phyloP scores from a whole-genome alignment of 1,284 basidiomycete species.

The Grifola frondosa region DNA sequence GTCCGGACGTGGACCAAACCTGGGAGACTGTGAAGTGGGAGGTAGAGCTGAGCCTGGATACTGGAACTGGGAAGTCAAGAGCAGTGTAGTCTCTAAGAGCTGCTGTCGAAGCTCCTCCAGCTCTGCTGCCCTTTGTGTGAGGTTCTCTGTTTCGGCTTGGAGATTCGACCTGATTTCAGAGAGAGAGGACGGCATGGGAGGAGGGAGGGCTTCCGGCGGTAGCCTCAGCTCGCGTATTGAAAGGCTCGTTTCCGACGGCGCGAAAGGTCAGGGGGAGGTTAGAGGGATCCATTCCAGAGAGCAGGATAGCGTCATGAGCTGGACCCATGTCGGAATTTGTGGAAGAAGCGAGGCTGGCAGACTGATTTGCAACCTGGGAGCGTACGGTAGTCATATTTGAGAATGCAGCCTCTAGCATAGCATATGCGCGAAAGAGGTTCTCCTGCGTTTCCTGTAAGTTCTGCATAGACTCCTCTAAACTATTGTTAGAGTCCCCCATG shows the following conservation, averaged over 20 bases:
- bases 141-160: constrained; percentile 12
- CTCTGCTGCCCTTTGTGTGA: constrained; percentile 15
- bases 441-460: too few relatives aligned
- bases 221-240: too few relatives aligned
- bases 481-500: too few relatives aligned
- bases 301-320: constrained; percentile 28
- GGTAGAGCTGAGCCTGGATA: neutral
- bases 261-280: constrained; percentile 1
- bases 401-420: too few relatives aligned
- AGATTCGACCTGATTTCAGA: constrained; percentile 10
- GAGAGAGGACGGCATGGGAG: constrained; percentile 7
- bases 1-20: constrained; percentile 9
- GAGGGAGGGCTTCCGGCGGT: constrained; percentile 4
- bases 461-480: too few relatives aligned
- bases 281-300: constrained; percentile 17
- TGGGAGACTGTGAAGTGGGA: neutral
- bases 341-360: neutral
- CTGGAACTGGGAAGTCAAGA: neutral
- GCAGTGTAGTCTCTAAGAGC: constrained; percentile 8
- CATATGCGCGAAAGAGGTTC: too few relatives aligned
- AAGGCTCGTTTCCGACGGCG: too few relatives aligned
- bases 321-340: constrained; percentile 24
- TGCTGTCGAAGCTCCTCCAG: constrained; percentile 16
- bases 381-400: constrained; percentile 10
- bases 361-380: neutral